These are phyloP conservation scores for Allium cepa DNA, from an alignment of 106 monocot species.

Conservation along the genomic window DNA sequence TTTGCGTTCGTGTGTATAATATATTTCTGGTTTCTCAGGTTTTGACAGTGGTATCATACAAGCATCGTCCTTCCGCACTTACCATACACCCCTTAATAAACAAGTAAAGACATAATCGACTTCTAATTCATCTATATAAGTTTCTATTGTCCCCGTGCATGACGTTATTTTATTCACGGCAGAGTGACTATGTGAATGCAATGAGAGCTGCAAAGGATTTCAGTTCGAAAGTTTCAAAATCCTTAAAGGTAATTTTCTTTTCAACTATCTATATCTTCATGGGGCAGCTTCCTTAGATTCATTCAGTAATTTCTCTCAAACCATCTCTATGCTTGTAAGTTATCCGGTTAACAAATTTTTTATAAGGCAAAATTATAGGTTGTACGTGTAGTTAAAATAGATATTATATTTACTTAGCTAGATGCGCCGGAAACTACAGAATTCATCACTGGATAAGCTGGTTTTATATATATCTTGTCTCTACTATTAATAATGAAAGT, in stretches of 20 bases:
- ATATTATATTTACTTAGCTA: too few species aligned
- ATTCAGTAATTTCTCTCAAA: too few species aligned
- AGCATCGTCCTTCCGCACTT: slow-evolving; percentile 92
- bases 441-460: too few species aligned
- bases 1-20: background rate
- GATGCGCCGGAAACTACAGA: too few species aligned
- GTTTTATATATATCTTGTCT: too few species aligned
- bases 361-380: too few species aligned
- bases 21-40: slow-evolving; percentile 30
- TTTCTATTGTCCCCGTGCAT: background rate
- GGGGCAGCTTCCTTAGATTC: background rate
- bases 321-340: too few species aligned
- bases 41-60: slow-evolving; percentile 70
- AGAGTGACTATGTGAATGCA: slow-evolving; percentile 89
- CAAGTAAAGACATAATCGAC: slow-evolving; percentile 37
- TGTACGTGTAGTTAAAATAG: too few species aligned
- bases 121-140: background rate
- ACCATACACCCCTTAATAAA: slow-evolving; percentile 90
- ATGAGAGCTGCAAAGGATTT: slow-evolving; percentile 91
- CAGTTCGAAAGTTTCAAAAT: slow-evolving; percentile 70
- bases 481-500: too few species aligned
- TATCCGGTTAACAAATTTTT: too few species aligned
- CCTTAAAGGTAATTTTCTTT: slow-evolving; percentile 60
- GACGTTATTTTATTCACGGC: slow-evolving; percentile 6
- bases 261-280: background rate